phyloP scores from a whole-genome alignment of 768 basidiomycete genomes.

The Collybia sp. region DNA sequence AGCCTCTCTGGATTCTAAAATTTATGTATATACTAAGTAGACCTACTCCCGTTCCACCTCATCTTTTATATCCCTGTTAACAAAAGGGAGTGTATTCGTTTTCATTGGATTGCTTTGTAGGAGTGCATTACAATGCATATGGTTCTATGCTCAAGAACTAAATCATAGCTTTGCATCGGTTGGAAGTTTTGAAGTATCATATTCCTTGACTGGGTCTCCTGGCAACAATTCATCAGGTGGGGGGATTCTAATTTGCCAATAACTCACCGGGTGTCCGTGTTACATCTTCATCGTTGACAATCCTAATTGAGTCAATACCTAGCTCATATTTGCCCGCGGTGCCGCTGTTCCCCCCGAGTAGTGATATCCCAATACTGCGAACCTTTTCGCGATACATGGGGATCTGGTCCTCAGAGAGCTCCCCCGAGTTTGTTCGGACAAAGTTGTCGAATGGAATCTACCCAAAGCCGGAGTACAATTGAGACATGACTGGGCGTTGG shows the following conservation, averaged over 20 bases:
- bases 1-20: conserved; percentile 1
- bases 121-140: conserved; percentile 5
- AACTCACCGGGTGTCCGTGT: conserved; percentile 20
- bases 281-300: conserved; percentile 73
- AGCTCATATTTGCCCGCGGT: conserved; percentile 76
- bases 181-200: too few species aligned
- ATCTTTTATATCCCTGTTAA: too few species aligned
- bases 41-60: too few species aligned
- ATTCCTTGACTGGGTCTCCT: too few species aligned
- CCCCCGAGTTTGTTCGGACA: conserved; percentile 69
- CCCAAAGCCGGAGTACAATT: conserved; percentile 2
- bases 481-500: conserved; percentile 8
- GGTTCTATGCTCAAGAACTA: background rate
- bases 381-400: conserved; percentile 72
- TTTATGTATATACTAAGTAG: background rate
- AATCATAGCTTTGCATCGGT: background rate
- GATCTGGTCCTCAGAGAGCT: conserved; percentile 66
- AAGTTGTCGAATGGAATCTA: conserved; percentile 83
- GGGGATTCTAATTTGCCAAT: background rate
- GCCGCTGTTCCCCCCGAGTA: conserved; percentile 81
- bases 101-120: too few species aligned
- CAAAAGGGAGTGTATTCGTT: too few species aligned
- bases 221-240: too few species aligned
- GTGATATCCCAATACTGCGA: conserved; percentile 79
- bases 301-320: conserved; percentile 74